Conservation (phyloP, 331 rosid genomes). For the Acacia concinna region DNA sequence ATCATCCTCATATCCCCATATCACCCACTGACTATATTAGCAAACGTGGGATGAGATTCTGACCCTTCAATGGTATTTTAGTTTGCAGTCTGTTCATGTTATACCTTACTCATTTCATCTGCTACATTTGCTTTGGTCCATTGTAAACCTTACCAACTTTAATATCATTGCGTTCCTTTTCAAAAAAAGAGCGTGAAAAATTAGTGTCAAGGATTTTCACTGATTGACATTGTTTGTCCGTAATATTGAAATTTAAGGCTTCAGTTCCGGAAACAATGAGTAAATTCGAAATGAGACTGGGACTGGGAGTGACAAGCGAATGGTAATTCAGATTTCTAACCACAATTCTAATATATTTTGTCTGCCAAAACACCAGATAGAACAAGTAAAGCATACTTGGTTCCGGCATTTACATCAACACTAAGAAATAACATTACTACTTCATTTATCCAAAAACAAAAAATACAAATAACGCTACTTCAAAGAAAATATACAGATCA, state of each 20-base stretch:
- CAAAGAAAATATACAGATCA: slow-evolving; percentile 48
- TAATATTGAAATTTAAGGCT: not conserved
- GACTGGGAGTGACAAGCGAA: not conserved
- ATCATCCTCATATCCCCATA: too few relatives aligned
- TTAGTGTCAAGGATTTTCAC: not conserved
- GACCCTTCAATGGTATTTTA: too few relatives aligned
- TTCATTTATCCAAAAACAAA: too few relatives aligned
- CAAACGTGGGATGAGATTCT: too few relatives aligned
- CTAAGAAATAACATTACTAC: not conserved
- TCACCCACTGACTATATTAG: too few relatives aligned
- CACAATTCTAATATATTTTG: not conserved
- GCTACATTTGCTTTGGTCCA: too few relatives aligned
- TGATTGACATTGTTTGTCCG: not conserved
- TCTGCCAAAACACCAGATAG: slow-evolving; percentile 24
- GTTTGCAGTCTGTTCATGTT: too few relatives aligned
- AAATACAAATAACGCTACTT: slow-evolving; percentile 39
- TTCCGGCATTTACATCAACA: slow-evolving; percentile 6
- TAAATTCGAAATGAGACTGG: not conserved
- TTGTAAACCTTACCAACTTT: too few relatives aligned
- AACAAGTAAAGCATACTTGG: slow-evolving; percentile 31
- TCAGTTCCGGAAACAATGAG: not conserved
- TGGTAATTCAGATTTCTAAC: not conserved
- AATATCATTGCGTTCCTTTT: too few relatives aligned
- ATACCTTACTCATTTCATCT: too few relatives aligned
- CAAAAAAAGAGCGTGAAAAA: too few relatives aligned